Evolutionary conservation across 2,329 filamentous ascomycete genomes (phyloP), one percentile per base, ranked within the genome.

Genomic region (Venturia nashicola): DNA sequence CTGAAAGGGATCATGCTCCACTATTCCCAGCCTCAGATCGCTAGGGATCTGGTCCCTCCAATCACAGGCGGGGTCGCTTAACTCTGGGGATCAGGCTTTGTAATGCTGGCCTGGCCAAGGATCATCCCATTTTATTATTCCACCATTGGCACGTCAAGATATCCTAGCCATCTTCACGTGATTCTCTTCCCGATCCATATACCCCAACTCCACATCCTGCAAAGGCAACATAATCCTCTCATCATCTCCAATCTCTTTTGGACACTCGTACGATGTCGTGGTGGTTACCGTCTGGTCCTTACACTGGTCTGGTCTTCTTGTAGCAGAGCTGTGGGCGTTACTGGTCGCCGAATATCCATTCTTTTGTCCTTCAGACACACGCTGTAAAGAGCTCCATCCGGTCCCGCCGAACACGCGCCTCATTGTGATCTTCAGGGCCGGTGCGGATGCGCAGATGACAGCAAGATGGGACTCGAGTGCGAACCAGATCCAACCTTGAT

Each of bases 371-470:
- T 54, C 4, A 1, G 48, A 54, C 5, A 9, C 1, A 14, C 23
- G 23, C 1, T 32, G 48, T 12, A 54, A 9, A 32, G 48, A 54
- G 7, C 16, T 34, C 48, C 48, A 54, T 7, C 14, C 27, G 4
- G 57, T 23, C 20, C 23, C 57, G 6, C 36, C 57, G 11, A 64
- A 54, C 9, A 36, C 27, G 39, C 55, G 34, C 36, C 61, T 16
- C 1, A n/a, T 20, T 12, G 61, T 60, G 32, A 63, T 40, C 27
- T 65, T 65, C 14, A 65, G 36, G 11, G 63, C 63, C n/a, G 63
- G 63, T 9, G 55, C 40, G 16, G 59, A 64, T 20, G 63, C 63
- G 48, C 63, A 65, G 8, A 65, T 60, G 46, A 65, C 36, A 5
- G 59, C 63, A n/a, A 65, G 40, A n/a, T 65, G 63, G 3, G 43